Conservation (phyloP, 805 yeast genomes). For the Candida schatavii region DNA sequence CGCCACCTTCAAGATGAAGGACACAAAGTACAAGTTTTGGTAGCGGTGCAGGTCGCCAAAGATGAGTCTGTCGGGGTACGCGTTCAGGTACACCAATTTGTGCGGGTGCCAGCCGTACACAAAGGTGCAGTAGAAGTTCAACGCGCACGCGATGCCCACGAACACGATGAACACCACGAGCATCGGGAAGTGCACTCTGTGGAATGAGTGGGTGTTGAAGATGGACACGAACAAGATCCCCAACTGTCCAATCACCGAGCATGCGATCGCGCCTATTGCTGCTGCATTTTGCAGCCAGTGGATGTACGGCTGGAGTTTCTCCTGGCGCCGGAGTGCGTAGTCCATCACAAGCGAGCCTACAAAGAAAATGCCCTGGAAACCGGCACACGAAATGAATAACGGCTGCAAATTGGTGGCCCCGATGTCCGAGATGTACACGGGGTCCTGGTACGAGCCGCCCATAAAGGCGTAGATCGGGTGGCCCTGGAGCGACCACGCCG, state of each 20-base stretch:
- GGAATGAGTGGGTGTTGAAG: slow-evolving; percentile 61
- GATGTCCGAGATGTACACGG: slow-evolving; percentile 78
- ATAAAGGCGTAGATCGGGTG: slow-evolving; percentile 64
- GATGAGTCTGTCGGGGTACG: slow-evolving; percentile 26
- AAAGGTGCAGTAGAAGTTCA: slow-evolving; percentile 35
- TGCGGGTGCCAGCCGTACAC: slow-evolving; percentile 38
- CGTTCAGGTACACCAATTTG: slow-evolving; percentile 26
- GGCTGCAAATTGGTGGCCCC: slow-evolving; percentile 89
- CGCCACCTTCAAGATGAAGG: slow-evolving; percentile 50
- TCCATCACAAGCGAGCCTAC: slow-evolving; percentile 64
- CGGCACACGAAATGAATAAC: slow-evolving; percentile 74
- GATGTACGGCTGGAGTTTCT: slow-evolving; percentile 53
- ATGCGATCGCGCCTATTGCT: slow-evolving; percentile 40
- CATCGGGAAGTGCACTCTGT: slow-evolving; percentile 62
- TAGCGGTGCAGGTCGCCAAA: slow-evolving; percentile 33
- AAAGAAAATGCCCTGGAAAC: slow-evolving; percentile 73
- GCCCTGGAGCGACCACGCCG: slow-evolving; percentile 80
- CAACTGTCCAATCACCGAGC: slow-evolving; percentile 59
- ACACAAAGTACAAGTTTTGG: slow-evolving; percentile 43
- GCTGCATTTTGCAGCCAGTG: slow-evolving; percentile 40
- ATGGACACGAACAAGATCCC: slow-evolving; percentile 74
- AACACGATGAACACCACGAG: slow-evolving; percentile 71
- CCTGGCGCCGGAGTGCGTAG: slow-evolving; percentile 54
- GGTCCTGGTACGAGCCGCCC: slow-evolving; percentile 36
- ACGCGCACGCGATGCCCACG: slow-evolving; percentile 49